These are phyloP conservation scores for Dictyostelium firmibasis DNA, from an alignment of 78 protist species.

Conservation along the genomic window DNA sequence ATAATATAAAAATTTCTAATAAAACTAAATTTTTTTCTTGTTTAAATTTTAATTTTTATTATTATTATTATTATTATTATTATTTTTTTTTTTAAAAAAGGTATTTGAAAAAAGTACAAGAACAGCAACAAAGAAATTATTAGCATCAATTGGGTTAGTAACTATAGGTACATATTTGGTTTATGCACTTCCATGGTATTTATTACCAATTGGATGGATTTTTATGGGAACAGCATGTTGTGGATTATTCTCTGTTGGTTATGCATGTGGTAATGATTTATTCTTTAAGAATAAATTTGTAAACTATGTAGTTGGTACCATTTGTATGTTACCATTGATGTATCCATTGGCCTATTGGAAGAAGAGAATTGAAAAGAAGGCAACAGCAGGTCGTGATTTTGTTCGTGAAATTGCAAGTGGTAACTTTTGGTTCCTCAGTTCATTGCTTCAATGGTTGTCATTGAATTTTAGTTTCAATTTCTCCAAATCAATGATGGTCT, in stretches of 20 bases:
- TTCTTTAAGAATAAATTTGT: constrained; percentile 35
- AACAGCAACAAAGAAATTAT: constrained; percentile 53
- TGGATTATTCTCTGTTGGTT: constrained; percentile 66
- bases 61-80: not conserved
- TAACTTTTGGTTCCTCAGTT: constrained; percentile 47
- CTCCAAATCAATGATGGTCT: constrained; percentile 2
- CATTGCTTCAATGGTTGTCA: constrained; percentile 46
- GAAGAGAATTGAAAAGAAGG: constrained; percentile 37
- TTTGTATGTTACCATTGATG: constrained; percentile 75
- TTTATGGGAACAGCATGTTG: constrained; percentile 78
- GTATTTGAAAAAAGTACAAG: constrained; percentile 65
- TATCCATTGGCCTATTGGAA: constrained; percentile 68
- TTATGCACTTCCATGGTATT: constrained; percentile 68
- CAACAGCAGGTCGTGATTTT: constrained; percentile 10
- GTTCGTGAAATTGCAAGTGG: constrained; percentile 33
- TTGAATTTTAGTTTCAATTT: constrained; percentile 28
- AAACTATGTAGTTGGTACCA: constrained; percentile 60
- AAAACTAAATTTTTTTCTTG: not conserved
- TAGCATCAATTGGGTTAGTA: constrained; percentile 43
- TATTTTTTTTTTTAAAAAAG: not conserved
- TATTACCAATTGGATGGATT: constrained; percentile 71
- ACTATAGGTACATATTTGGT: constrained; percentile 39
- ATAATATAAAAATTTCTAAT: not conserved
- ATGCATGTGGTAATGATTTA: constrained; percentile 64
- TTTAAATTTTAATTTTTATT: not conserved